A percentile compares a stretch with the other conserved stretches of the same genome.
Conservation (phyloP, 2,329 filamentous ascomycete species). For the Colletotrichum sp. region DNA sequence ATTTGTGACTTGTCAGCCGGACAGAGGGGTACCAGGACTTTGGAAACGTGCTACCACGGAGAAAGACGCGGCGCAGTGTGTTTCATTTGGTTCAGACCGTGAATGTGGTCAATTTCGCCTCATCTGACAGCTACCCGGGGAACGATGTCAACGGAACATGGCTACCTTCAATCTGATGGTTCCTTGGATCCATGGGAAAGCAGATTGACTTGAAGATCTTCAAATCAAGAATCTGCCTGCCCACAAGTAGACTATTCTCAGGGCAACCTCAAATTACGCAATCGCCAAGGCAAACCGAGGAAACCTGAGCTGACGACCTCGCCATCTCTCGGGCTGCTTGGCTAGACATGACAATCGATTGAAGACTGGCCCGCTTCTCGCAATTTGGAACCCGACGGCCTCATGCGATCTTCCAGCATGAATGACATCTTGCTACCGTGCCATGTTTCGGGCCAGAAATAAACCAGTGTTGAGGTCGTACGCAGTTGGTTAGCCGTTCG, state of each 20-base stretch:
- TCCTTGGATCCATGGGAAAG: not conserved
- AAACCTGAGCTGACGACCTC: not conserved
- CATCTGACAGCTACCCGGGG: not conserved
- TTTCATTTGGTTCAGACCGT: not conserved
- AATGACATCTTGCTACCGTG: not conserved
- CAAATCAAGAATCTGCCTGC: not conserved
- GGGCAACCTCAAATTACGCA: not conserved
- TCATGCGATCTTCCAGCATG: not conserved
- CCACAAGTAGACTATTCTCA: not conserved
- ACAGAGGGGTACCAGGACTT: too few species aligned
- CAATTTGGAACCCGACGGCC: not conserved
- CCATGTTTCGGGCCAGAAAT: not conserved
- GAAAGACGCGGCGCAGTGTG: not conserved
- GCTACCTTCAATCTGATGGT: not conserved
- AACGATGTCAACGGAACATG: not conserved
- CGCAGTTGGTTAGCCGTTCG: not conserved
- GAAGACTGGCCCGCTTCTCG: not conserved
- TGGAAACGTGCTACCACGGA: not conserved
- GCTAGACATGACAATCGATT: not conserved
- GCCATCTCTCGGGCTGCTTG: not conserved
- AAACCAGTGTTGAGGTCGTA: not conserved
- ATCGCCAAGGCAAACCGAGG: not conserved
- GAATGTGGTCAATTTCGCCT: rapidly evolving
- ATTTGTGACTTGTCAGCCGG: too few species aligned
- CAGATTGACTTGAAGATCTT: not conserved